These are phyloP conservation scores for Yarrowia bubula DNA, from an alignment of 805 yeast genomes.

Conservation along the genomic window DNA sequence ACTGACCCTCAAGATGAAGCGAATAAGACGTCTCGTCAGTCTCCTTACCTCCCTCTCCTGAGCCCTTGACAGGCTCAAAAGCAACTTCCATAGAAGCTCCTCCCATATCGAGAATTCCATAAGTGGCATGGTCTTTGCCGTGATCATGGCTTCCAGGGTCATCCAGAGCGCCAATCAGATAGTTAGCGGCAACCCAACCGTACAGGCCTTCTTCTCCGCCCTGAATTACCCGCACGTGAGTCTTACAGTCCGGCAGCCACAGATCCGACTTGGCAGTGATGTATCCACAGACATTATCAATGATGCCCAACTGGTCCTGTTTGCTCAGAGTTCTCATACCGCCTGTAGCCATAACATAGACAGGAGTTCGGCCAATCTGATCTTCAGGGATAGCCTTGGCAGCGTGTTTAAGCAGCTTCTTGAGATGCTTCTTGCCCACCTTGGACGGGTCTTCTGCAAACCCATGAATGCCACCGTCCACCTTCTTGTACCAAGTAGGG, in stretches of 20 bases:
- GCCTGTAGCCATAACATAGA: conserved; percentile 89
- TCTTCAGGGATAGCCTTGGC: conserved; percentile 9
- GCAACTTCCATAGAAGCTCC: conserved; percentile 98
- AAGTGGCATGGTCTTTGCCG: conserved; percentile 46
- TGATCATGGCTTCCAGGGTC: conserved; percentile 34
- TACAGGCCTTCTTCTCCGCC: conserved; percentile 93
- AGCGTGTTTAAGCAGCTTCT: conserved; percentile 31
- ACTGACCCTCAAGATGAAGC: conserved; percentile 53
- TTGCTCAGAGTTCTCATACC: conserved; percentile 83
- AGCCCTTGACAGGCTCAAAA: conserved; percentile 69
- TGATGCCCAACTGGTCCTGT: conserved; percentile 51
- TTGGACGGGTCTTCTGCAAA: conserved; percentile 40
- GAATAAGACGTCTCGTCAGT: conserved; percentile 73
- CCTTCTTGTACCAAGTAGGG: conserved; percentile 63
- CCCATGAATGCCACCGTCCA: conserved; percentile 80
- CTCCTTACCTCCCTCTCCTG: conserved; percentile 41
- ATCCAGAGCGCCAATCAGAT: conserved; percentile 63
- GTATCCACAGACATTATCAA: conserved; percentile 58
- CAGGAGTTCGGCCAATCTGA: conserved; percentile 46
- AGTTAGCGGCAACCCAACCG: conserved; percentile 95
- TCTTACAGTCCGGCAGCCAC: conserved; percentile 54
- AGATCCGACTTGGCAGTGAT: conserved; percentile 58
- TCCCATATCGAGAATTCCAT: conserved; percentile 98
- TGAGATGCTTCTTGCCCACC: conserved; percentile 72
- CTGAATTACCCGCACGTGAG: conserved; percentile 81